Percentiles rank a stretch among this genome's conserved stretches.
Evolutionary conservation across 2,329 filamentous ascomycete species (phyloP).

Genomic region (Arthroderma sp.): DNA sequence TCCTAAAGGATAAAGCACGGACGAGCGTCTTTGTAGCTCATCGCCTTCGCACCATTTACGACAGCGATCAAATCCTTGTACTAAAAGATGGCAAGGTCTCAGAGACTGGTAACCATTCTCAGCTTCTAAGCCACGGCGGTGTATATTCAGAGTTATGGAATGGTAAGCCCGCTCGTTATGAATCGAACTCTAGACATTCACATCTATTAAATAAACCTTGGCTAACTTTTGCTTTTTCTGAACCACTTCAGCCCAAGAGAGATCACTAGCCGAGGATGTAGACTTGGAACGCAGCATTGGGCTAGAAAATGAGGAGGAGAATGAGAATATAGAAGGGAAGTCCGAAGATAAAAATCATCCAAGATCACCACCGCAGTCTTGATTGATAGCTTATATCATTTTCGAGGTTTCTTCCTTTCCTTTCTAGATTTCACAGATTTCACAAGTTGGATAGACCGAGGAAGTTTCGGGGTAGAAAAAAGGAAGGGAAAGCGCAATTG

Average conservation of each 20-base stretch:
- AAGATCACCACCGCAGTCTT: no score
- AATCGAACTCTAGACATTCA: background rate
- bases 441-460: no score
- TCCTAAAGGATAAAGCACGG: slow-evolving; percentile 71
- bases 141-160: slow-evolving; percentile 87
- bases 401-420: no score
- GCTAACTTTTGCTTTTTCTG: background rate
- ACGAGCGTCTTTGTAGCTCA: slow-evolving; percentile 96
- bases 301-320: slow-evolving; percentile 19
- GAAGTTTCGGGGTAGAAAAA: no score
- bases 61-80: slow-evolving; percentile 86
- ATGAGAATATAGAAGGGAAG: slow-evolving; percentile 3
- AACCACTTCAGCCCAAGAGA: slow-evolving; percentile 45
- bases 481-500: no score
- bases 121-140: slow-evolving; percentile 64
- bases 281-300: slow-evolving; percentile 31
- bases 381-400: no score
- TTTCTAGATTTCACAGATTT: no score
- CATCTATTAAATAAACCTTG: background rate
- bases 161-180: slow-evolving; percentile 40
- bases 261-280: slow-evolving; percentile 30
- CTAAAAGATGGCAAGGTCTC: slow-evolving; percentile 72
- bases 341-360: no score
- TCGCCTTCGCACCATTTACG: slow-evolving; percentile 80
- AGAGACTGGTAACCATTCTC: slow-evolving; percentile 75